phyloP scores from a whole-genome alignment of 106 monocot species.

The Chionographis japonica region DNA sequence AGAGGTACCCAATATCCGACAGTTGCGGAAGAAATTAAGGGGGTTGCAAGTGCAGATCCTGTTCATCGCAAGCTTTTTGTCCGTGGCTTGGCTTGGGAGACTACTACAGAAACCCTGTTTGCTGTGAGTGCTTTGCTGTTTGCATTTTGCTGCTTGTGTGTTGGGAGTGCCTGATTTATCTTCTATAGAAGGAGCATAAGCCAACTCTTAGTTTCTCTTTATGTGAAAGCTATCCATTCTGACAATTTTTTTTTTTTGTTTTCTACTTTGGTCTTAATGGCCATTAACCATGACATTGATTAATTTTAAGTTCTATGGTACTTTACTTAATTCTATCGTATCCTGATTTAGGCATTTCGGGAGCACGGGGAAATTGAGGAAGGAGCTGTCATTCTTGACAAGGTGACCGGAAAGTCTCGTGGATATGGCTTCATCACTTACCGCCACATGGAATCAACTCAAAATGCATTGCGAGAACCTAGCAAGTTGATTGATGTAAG shows the following conservation, averaged over 20 bases:
- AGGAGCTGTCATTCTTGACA: slow-evolving; percentile 56
- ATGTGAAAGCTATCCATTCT: background rate
- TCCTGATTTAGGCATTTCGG: slow-evolving; percentile 24
- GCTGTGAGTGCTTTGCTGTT: slow-evolving; percentile 58
- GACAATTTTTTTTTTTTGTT: no score
- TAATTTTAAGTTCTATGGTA: no score
- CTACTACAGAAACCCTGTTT: slow-evolving; percentile 64
- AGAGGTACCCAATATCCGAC: slow-evolving; percentile 44
- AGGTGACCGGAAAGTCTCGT: slow-evolving; percentile 52
- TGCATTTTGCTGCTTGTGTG: slow-evolving; percentile 34
- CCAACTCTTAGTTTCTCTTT: background rate
- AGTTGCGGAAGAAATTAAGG: slow-evolving; percentile 60
- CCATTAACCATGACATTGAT: no score
- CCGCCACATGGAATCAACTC: slow-evolving; percentile 43
- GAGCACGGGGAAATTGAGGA: slow-evolving; percentile 54
- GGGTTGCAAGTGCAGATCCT: slow-evolving; percentile 50
- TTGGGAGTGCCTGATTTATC: slow-evolving; percentile 29
- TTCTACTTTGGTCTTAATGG: no score
- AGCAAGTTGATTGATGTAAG: slow-evolving; percentile 59
- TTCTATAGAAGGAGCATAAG: background rate
- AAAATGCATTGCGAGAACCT: slow-evolving; percentile 41
- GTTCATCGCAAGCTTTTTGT: slow-evolving; percentile 68
- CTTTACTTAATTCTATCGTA: no score
- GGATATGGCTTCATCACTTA: slow-evolving; percentile 59
- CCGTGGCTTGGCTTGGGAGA: slow-evolving; percentile 59